Base-by-base conservation (phyloP, 225 moss, liverwort and hornwort species). In the Straminergon stramineum region DNA sequence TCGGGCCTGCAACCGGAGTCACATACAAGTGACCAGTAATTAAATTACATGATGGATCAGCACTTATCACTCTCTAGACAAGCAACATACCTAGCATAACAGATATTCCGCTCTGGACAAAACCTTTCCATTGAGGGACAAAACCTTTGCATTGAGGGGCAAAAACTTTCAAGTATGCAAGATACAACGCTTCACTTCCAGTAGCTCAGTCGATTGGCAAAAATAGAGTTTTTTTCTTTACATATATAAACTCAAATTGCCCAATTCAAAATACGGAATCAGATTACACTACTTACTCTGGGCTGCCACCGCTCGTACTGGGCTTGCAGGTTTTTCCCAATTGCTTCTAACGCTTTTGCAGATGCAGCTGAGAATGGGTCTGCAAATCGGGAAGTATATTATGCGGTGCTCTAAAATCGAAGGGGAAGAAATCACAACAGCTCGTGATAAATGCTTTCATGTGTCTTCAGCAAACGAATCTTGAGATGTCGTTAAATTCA, bases 281-380 rank as follows among this genome's bases (percentile, higher is more conserved):
- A 58, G 39, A 84, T 48, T 77, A 88, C 43, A 75, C 39, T 88
- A 67, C 91, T 86, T 92, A 99, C 98, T 93, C 95, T 96, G 70
- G 98, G 98, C 90, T 99, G 98, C 98, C 97, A 99, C 56, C 98
- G 93, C 92, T 99, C 97, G 87, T 97, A 99, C 76, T 97, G 97
- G 37, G 93, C 91, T 95, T 96, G 97, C 87, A 99, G 89, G 86
- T 93, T 99, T 76, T 99, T 99, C 68, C 98, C 98, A 71, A 99
- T 97, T 86, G 97, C 96, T 91, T 99, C 98, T 39, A 99, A 92
- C 52, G 98, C 95, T 92, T 99, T 99, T 56, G 90, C 92, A 23
- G 97, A 92, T 23, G 95, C 88, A 89, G 94, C 94, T 78, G 97
- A 95, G 65, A 96, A 97, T 84, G 98, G 98, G 79, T 97, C 98